A percentile compares a stretch with the other conserved stretches of the same genome.
These are phyloP conservation scores for Emericellopsis atlantica DNA, from an alignment of 2,329 filamentous ascomycete genomes.

Conservation along the genomic window DNA sequence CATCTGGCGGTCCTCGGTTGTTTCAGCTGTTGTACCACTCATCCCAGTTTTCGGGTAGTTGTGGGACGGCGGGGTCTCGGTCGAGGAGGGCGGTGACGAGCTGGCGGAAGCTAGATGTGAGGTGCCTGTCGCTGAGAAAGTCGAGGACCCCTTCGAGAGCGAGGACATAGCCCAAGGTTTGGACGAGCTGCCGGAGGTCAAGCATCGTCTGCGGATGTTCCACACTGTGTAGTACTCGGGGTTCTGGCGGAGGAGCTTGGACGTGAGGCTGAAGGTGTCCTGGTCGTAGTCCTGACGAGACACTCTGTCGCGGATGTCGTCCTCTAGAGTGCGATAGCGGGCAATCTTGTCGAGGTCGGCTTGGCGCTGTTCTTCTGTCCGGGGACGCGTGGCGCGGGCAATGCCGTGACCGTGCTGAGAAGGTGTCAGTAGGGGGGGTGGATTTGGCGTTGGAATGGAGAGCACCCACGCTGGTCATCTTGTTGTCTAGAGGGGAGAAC, in stretches of 20 bases:
- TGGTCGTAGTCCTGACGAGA: constrained; percentile 28
- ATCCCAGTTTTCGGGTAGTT: constrained; percentile 34
- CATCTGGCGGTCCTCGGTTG: constrained; percentile 1
- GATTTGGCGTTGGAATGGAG: neutral
- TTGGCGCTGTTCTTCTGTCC: constrained; percentile 57
- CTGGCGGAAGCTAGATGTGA: constrained; percentile 50
- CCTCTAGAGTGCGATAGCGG: constrained; percentile 61
- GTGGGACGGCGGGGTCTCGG: constrained; percentile 33
- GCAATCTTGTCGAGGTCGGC: constrained; percentile 65
- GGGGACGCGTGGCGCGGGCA: constrained; percentile 49
- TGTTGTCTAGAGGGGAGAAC: neutral
- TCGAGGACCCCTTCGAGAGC: constrained; percentile 42
- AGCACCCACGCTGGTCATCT: constrained; percentile 1
- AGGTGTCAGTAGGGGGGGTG: neutral
- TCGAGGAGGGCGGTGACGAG: constrained; percentile 41
- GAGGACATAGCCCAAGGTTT: constrained; percentile 35
- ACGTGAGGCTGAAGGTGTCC: constrained; percentile 53
- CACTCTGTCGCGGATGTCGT: constrained; percentile 54
- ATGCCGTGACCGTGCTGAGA: constrained; percentile 51
- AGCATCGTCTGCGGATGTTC: constrained; percentile 70
- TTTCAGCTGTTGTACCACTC: constrained; percentile 38
- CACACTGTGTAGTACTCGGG: constrained; percentile 87
- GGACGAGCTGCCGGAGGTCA: constrained; percentile 47
- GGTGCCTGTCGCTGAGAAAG: constrained; percentile 39
- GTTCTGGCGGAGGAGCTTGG: constrained; percentile 63